These are phyloP conservation scores for Tuber microsphaerosporum DNA, from an alignment of 495 filamentous ascomycete genomes.

Conservation along the genomic window DNA sequence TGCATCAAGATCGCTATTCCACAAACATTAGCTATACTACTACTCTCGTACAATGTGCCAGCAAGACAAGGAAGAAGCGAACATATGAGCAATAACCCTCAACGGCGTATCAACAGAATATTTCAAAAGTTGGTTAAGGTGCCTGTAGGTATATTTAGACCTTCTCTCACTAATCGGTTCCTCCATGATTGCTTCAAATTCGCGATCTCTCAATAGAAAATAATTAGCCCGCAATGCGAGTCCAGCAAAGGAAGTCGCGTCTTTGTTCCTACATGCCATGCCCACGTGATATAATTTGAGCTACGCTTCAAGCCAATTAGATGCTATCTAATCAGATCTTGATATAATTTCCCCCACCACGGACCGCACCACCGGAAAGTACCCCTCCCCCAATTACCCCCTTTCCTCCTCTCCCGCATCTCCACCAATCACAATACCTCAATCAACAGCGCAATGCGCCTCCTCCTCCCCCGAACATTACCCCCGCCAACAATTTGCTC, in stretches of 20 bases:
- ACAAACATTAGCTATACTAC: neutral
- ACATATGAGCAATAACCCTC: constrained; percentile 77
- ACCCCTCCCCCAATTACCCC: neutral
- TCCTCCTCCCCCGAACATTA: constrained; percentile 15
- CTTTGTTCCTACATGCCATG: neutral
- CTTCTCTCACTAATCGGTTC: neutral
- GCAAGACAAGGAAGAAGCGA: neutral
- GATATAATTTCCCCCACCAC: neutral
- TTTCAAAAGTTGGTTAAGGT: constrained; percentile 66
- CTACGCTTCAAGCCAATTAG: neutral
- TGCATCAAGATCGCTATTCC: constrained; percentile 70
- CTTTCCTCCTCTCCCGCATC: neutral
- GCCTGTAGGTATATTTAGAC: constrained; percentile 59
- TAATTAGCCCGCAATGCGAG: neutral
- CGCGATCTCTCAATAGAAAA: neutral
- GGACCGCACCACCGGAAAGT: neutral
- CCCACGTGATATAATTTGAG: neutral
- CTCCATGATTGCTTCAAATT: neutral
- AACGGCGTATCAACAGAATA: constrained; percentile 68
- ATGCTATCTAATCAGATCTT: neutral
- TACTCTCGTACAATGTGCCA: neutral
- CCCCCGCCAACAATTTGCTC: constrained; percentile 23
- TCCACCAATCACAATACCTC: neutral
- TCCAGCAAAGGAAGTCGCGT: neutral
- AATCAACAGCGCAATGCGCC: constrained; percentile 14